Conservation (phyloP, 2,329 filamentous ascomycete species). For the Drechmeria coniospora region DNA sequence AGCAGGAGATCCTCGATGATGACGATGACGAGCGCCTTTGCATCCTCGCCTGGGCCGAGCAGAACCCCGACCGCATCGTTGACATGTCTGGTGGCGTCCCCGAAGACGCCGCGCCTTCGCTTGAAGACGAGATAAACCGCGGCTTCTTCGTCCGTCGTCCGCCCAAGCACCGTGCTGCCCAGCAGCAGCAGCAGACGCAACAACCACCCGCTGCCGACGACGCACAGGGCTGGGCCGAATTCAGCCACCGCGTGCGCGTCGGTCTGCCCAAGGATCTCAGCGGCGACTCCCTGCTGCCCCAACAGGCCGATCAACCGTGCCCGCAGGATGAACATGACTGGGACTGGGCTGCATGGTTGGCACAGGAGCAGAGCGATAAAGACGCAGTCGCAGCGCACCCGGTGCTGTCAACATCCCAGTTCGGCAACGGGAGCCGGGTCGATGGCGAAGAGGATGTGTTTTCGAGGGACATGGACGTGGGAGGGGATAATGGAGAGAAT, state of each 20-base stretch:
- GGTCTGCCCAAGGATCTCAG: slow-evolving; percentile 8
- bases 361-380: slow-evolving; percentile 4
- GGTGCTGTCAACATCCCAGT: slow-evolving; percentile 1
- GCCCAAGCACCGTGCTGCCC: slow-evolving; percentile 2
- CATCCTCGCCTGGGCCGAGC: slow-evolving; percentile 17
- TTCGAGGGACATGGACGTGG: no score
- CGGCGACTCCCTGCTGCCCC: slow-evolving; percentile 11
- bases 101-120: slow-evolving; percentile 5
- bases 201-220: slow-evolving; percentile 8
- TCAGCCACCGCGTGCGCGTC: slow-evolving; percentile 11
- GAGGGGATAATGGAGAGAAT: slow-evolving; percentile 1
- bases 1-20: slow-evolving; percentile 20
- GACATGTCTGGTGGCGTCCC: neutral
- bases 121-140: slow-evolving; percentile 18
- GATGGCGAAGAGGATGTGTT: slow-evolving; percentile 5
- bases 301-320: slow-evolving; percentile 9
- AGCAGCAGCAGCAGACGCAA: slow-evolving; percentile 4
- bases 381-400: neutral
- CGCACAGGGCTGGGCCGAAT: slow-evolving; percentile 10
- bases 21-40: slow-evolving; percentile 20
- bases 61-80: slow-evolving; percentile 7
- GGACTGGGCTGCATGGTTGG: slow-evolving; percentile 10
- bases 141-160: slow-evolving; percentile 15
- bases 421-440: slow-evolving; percentile 2
- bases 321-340: slow-evolving; percentile 5